Conservation (phyloP, 164 flowering plant species). For the Piper longum region DNA sequence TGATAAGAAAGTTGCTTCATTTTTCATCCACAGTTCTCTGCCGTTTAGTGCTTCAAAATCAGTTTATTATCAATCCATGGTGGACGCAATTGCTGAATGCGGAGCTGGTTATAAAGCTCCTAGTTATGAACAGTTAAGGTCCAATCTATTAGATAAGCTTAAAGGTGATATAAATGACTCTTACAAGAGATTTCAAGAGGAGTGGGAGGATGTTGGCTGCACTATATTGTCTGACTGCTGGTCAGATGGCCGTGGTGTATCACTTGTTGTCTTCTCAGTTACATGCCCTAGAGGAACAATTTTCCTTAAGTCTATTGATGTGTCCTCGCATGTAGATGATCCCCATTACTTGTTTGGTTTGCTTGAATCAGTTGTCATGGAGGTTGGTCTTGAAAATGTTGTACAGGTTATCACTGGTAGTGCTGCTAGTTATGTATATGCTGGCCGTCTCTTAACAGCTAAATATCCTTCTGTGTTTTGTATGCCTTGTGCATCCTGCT, state of each 20-base stretch:
- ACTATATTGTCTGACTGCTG: conserved; percentile 49
- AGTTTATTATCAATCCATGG: conserved; percentile 50
- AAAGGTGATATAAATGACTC: conserved; percentile 36
- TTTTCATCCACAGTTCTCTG: conserved; percentile 52
- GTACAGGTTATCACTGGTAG: conserved; percentile 61
- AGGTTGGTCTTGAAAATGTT: conserved; percentile 57
- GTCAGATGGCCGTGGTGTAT: conserved; percentile 39
- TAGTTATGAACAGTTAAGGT: conserved; percentile 37
- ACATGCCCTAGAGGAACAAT: conserved; percentile 44
- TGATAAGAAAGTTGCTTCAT: conserved; percentile 43
- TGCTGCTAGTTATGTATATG: conserved; percentile 33
- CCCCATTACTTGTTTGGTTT: conserved; percentile 38
- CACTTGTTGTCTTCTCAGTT: conserved; percentile 38
- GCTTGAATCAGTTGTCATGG: conserved; percentile 44
- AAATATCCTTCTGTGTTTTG: conserved; percentile 50
- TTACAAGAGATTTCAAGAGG: conserved; percentile 28
- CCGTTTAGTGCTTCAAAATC: conserved; percentile 57
- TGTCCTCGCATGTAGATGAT: conserved; percentile 43
- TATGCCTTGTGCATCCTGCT: conserved; percentile 68
- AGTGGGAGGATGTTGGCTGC: conserved; percentile 59
- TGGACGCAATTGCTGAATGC: conserved; percentile 51
- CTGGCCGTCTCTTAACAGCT: conserved; percentile 49
- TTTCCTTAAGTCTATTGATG: conserved; percentile 50
- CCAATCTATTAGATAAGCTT: conserved; percentile 37
- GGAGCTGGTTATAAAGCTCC: conserved; percentile 58